Evolutionary conservation across 306 rosid species (phyloP).

Genomic region (Gleditsia sinensis): DNA sequence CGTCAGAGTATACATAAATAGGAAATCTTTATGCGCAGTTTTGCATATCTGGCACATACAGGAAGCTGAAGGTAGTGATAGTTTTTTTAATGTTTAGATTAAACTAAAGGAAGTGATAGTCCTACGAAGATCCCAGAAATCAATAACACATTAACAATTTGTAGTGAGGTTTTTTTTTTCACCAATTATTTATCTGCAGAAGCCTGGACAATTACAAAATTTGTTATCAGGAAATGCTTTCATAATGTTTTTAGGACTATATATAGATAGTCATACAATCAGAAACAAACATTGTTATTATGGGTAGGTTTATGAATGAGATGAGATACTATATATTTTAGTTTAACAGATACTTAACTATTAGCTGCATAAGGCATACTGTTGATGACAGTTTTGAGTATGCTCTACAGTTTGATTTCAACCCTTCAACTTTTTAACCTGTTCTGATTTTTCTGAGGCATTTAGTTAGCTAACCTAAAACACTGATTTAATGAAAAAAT

Average conservation of each 20-base stretch:
- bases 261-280: neutral
- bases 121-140: neutral
- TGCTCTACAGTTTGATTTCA: slow-evolving; percentile 18
- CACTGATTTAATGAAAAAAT: slow-evolving; percentile 3
- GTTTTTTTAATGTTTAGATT: too few relatives aligned
- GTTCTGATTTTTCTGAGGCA: slow-evolving; percentile 13
- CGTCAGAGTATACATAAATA: slow-evolving; percentile 13
- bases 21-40: neutral
- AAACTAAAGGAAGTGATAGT: neutral
- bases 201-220: neutral
- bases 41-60: neutral
- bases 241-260: neutral
- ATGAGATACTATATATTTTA: neutral
- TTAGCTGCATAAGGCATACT: neutral
- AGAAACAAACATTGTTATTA: neutral
- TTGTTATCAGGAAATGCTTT: neutral
- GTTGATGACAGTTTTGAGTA: slow-evolving; percentile 8
- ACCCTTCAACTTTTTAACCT: slow-evolving; percentile 7
- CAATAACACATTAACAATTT: neutral
- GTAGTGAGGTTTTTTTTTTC: neutral
- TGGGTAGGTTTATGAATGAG: neutral
- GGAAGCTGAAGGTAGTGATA: neutral
- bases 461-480: neutral
- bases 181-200: neutral
- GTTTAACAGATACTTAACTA: neutral